Conservation (phyloP, 257 asterid species). For the Parsonsia alboflavescens region DNA sequence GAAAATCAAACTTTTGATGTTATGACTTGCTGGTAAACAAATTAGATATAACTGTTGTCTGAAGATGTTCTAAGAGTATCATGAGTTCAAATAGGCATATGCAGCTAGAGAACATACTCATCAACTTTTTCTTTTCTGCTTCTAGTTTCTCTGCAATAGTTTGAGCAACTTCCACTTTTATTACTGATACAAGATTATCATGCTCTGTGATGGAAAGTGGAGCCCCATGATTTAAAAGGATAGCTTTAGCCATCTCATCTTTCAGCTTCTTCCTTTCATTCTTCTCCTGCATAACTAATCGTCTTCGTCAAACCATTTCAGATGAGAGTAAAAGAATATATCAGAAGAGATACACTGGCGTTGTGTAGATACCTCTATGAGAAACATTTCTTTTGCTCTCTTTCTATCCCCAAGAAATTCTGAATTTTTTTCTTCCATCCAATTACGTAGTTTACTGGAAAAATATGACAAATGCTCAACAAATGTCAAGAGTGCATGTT, state of each 20-base stretch:
- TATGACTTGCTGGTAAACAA: not conserved
- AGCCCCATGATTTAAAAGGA: conserved; percentile 4
- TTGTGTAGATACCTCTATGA: conserved; percentile 3
- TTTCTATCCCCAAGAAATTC: conserved; percentile 16
- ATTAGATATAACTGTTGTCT: not conserved
- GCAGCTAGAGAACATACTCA: conserved; percentile 7
- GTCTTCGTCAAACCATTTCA: not conserved
- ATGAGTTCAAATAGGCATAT: not conserved
- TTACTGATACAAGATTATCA: conserved; percentile 1
- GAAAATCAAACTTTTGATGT: not conserved
- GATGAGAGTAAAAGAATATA: not conserved
- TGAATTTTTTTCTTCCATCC: conserved; percentile 20
- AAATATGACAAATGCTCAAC: not conserved
- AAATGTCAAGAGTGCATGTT: not conserved
- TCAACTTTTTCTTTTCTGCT: not conserved
- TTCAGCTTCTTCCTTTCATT: conserved; percentile 10
- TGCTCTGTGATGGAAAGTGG: conserved; percentile 17
- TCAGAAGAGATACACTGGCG: not conserved
- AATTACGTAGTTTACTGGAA: conserved; percentile 18
- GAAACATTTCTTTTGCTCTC: conserved; percentile 14
- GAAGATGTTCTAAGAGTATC: not conserved
- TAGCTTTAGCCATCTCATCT: conserved; percentile 15
- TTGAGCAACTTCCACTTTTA: conserved; percentile 12
- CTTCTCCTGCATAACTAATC: conserved; percentile 11
- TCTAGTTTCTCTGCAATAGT: conserved; percentile 6